phyloP scores from a whole-genome alignment of 495 filamentous ascomycete genomes.

The Cairneyella variabilis region DNA sequence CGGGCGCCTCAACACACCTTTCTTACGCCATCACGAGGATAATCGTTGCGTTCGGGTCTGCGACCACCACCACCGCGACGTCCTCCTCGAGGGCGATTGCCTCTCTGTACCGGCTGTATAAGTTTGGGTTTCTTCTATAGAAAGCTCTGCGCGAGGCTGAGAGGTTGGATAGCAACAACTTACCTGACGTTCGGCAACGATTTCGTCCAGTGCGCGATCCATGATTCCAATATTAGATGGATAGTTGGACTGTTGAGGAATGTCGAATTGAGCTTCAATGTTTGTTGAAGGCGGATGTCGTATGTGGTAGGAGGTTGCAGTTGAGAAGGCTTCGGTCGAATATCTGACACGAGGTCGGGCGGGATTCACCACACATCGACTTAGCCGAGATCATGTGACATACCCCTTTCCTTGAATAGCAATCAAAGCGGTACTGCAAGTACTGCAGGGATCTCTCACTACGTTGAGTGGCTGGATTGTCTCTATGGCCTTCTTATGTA shows the following conservation, averaged over 20 bases:
- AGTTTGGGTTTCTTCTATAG: background rate
- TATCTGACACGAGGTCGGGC: too few species aligned
- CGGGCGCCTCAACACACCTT: constrained; percentile 49
- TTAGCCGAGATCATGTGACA: too few species aligned
- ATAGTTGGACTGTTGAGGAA: too few species aligned
- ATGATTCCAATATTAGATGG: constrained; percentile 38
- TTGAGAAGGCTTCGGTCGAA: too few species aligned
- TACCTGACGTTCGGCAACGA: constrained; percentile 79
- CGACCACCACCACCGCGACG: constrained; percentile 46
- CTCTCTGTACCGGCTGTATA: constrained; percentile 13
- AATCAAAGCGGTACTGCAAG: too few species aligned
- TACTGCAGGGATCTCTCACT: too few species aligned
- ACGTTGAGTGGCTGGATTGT: too few species aligned
- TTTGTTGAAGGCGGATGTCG: too few species aligned
- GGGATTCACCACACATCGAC: too few species aligned
- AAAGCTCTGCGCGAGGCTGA: constrained; percentile 6
- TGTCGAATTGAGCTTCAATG: constrained; percentile 3
- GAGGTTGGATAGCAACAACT: constrained; percentile 23
- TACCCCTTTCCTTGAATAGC: too few species aligned
- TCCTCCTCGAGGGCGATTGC: constrained; percentile 27
- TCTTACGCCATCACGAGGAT: constrained; percentile 76
- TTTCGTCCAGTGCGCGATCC: constrained; percentile 82
- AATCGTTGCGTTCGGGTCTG: constrained; percentile 49
- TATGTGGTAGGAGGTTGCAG: too few species aligned
- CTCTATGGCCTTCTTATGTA: too few species aligned